These are phyloP conservation scores for Amniculicola lignicola DNA, from an alignment of 495 filamentous ascomycete species.

Conservation along the genomic window DNA sequence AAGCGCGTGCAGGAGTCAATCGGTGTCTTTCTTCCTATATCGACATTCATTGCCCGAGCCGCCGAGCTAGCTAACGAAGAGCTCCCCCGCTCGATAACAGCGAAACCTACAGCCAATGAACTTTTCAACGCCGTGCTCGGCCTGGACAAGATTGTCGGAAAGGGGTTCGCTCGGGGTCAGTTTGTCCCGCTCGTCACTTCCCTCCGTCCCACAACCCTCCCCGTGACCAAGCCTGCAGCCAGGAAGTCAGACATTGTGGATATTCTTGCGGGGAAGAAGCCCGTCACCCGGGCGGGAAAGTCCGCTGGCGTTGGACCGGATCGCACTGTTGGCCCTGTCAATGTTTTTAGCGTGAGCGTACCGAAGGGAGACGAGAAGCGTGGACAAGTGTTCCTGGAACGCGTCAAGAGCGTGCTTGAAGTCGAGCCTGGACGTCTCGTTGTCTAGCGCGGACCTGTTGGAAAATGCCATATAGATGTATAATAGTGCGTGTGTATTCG, in stretches of 20 bases:
- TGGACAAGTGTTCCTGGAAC: slow-evolving; percentile 75
- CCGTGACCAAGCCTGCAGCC: slow-evolving; percentile 33
- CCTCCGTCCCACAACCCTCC: slow-evolving; percentile 45
- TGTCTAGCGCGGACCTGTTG: slow-evolving; percentile 46
- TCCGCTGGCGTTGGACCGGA: slow-evolving; percentile 37
- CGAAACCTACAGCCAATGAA: slow-evolving; percentile 68
- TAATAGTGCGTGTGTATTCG: slow-evolving; percentile 5
- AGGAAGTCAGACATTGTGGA: slow-evolving; percentile 70
- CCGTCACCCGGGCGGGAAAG: slow-evolving; percentile 34
- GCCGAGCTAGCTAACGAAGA: slow-evolving; percentile 80
- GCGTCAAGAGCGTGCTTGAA: slow-evolving; percentile 78
- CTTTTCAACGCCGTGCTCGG: slow-evolving; percentile 88
- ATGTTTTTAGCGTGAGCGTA: slow-evolving; percentile 77
- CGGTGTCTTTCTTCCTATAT: slow-evolving; percentile 76
- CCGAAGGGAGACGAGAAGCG: slow-evolving; percentile 73
- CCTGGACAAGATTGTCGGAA: slow-evolving; percentile 54
- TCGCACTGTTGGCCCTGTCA: slow-evolving; percentile 50
- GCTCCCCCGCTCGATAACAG: slow-evolving; percentile 62
- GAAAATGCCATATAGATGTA: slow-evolving; percentile 23
- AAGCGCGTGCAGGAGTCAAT: slow-evolving; percentile 69
- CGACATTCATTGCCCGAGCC: slow-evolving; percentile 81
- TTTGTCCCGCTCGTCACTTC: slow-evolving; percentile 75
- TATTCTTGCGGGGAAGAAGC: slow-evolving; percentile 57
- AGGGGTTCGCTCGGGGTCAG: slow-evolving; percentile 49
- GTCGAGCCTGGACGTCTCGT: slow-evolving; percentile 77